A percentile compares a stretch with the other conserved stretches of the same genome.
Evolutionary conservation across 1,139 yeast species (phyloP).

Genomic region (Debaryomyces udenii): DNA sequence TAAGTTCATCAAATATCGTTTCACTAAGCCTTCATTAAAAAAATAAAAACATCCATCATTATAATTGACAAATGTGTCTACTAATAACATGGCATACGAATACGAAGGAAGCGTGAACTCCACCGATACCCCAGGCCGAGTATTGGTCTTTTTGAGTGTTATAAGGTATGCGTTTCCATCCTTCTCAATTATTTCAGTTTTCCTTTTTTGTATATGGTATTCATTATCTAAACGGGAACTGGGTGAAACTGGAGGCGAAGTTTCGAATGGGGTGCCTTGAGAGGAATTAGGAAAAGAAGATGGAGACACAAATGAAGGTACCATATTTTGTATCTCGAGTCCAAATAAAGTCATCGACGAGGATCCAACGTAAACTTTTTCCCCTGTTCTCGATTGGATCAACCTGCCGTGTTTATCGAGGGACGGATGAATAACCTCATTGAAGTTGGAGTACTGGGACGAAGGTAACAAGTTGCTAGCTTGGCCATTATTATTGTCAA

Average conservation of each 20-base stretch:
- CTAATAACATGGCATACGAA: slow-evolving; percentile 72
- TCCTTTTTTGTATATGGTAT: slow-evolving; percentile 26
- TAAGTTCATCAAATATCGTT: slow-evolving; percentile 61
- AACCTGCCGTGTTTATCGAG: slow-evolving; percentile 70
- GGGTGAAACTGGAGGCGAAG: neutral
- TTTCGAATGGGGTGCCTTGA: slow-evolving; percentile 15
- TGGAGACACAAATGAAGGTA: slow-evolving; percentile 35
- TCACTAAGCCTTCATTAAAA: slow-evolving; percentile 79
- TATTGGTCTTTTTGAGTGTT: slow-evolving; percentile 66
- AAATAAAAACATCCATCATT: slow-evolving; percentile 87
- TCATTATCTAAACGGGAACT: slow-evolving; percentile 3
- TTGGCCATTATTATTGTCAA: neutral
- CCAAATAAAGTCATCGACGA: slow-evolving; percentile 83
- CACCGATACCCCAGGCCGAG: slow-evolving; percentile 67
- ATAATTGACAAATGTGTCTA: slow-evolving; percentile 75
- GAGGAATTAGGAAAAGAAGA: slow-evolving; percentile 19
- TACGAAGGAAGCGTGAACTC: slow-evolving; percentile 75
- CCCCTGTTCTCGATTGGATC: slow-evolving; percentile 74
- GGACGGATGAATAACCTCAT: slow-evolving; percentile 64
- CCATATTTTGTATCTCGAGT: slow-evolving; percentile 69
- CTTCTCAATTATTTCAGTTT: slow-evolving; percentile 57
- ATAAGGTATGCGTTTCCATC: slow-evolving; percentile 77
- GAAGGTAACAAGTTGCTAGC: neutral
- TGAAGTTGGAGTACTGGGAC: slow-evolving; percentile 9
- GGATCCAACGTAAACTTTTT: slow-evolving; percentile 73